Conservation (phyloP, 352 stramenopile species). For the Pythium folliculosum region DNA sequence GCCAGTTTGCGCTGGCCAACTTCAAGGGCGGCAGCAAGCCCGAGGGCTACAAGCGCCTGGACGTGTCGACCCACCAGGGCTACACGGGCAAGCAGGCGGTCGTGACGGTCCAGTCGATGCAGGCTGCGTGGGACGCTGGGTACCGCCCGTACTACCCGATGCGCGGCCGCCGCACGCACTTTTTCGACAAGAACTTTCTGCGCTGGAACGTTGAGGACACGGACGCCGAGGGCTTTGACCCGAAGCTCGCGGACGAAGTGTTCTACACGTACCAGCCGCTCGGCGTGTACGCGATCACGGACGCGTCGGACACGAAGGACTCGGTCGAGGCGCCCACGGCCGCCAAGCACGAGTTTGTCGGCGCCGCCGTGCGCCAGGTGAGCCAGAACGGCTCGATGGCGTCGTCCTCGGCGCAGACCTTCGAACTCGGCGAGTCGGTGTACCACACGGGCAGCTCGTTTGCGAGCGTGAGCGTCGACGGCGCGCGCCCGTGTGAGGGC, state of each 20-base stretch:
- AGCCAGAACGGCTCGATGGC: constrained; percentile 25
- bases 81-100: constrained; percentile 44
- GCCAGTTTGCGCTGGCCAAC: constrained; percentile 84
- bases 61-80: constrained; percentile 46
- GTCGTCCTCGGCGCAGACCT: constrained; percentile 25
- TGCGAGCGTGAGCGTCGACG: constrained; percentile 19
- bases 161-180: constrained; percentile 72
- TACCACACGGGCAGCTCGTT: constrained; percentile 28
- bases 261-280: constrained; percentile 73
- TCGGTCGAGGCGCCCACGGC: constrained; percentile 25
- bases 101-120: constrained; percentile 70
- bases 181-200: constrained; percentile 90
- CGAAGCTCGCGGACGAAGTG: constrained; percentile 52
- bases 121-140: constrained; percentile 42
- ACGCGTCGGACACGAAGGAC: constrained; percentile 29
- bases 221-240: constrained; percentile 47
- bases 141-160: constrained; percentile 91
- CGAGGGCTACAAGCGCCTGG: constrained; percentile 39
- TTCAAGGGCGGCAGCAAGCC: constrained; percentile 48
- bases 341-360: constrained; percentile 32
- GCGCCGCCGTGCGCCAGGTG: constrained; percentile 20
- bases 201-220: constrained; percentile 47
- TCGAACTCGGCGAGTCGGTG: constrained; percentile 23
- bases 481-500: constrained; percentile 27
- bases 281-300: constrained; percentile 73